Evolutionary conservation across 1,139 yeast species (phyloP), one percentile per base, ranked within the genome.

Genomic region (Suhomyces panamericanus): DNA sequence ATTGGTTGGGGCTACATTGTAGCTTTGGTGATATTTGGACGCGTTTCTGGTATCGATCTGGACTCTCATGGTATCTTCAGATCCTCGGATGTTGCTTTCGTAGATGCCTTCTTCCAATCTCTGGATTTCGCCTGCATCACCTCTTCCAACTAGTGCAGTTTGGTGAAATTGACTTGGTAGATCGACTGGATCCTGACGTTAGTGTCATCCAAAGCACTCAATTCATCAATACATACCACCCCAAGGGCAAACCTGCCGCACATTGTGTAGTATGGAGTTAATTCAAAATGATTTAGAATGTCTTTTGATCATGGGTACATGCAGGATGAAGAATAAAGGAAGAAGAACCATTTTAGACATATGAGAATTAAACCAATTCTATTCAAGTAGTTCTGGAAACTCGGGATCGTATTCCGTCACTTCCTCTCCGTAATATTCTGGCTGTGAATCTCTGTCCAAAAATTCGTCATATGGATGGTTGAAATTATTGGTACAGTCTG

Each of bases 1-100:
- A 39, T 65, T 61, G 12, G 78, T 72, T 1, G 78, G 78, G 0
- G 77, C 72, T 15, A 73, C 64, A 46, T 73, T 74, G 52, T 62
- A 73, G 2, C 73, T 62, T 3, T 64, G 58, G 8, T 47, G 28
- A 58, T 59, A 64, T 31, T 48, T 50, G 15, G 42, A 30, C 3
- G 46, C 35, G 12, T 47, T 47, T 16, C 50, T 39, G 30, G 47
- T 41, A 27, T 39, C 52, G 22, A 48, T 48, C 38, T 47, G 53
- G 17, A 38, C 49, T 20, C 37, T 43, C 4, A 22, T 17, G 13
- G 15, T 30, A 14, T 39, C 41, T 20, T 41, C 49, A 12, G 47
- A 41, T 8, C 51, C 51, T 6, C 29, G 33, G 20, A 43, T 35
- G 22, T 35, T 38, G 27, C 34, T 36, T 15, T 48, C 43, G 33